Conservation (phyloP, 1,139 yeast species). For the Zhuliangozyma parablackwelliae region DNA sequence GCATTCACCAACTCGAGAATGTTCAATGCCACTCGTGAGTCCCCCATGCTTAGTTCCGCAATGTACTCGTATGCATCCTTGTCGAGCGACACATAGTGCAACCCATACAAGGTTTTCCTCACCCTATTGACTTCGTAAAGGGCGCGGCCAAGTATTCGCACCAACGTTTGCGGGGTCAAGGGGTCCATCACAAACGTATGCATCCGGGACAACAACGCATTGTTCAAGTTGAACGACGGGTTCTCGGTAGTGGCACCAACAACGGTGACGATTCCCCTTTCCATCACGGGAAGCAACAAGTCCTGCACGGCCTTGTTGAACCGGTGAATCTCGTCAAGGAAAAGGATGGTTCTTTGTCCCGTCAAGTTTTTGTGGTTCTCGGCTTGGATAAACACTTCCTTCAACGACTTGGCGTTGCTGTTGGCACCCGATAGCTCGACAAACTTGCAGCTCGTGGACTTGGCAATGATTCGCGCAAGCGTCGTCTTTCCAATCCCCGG, state of each 20-base stretch:
- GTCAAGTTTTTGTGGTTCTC: constrained; percentile 63
- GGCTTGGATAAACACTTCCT: constrained; percentile 70
- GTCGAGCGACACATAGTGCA: constrained; percentile 47
- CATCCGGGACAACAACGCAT: constrained; percentile 84
- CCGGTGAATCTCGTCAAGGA: constrained; percentile 90
- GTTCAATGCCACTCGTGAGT: constrained; percentile 79
- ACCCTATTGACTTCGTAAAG: constrained; percentile 56
- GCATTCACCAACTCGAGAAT: constrained; percentile 55
- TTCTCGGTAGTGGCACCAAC: constrained; percentile 98
- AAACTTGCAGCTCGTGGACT: constrained; percentile 51
- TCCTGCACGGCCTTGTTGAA: constrained; percentile 91
- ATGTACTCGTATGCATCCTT: constrained; percentile 62
- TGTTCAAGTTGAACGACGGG: constrained; percentile 86
- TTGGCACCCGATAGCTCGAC: constrained; percentile 86
- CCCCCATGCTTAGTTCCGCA: constrained; percentile 83
- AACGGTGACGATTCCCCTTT: constrained; percentile 59
- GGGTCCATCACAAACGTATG: constrained; percentile 80
- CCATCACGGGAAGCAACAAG: constrained; percentile 68
- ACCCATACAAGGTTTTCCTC: constrained; percentile 37
- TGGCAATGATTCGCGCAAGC: constrained; percentile 55
- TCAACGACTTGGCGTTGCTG: constrained; percentile 65
- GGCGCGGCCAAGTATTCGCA: constrained; percentile 58
- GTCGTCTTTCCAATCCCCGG: constrained; percentile 97
- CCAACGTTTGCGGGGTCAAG: constrained; percentile 51
- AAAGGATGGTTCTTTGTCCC: constrained; percentile 68